phyloP scores from a whole-genome alignment of 2,329 filamentous ascomycete species.

The Biscogniauxia mediterranea region DNA sequence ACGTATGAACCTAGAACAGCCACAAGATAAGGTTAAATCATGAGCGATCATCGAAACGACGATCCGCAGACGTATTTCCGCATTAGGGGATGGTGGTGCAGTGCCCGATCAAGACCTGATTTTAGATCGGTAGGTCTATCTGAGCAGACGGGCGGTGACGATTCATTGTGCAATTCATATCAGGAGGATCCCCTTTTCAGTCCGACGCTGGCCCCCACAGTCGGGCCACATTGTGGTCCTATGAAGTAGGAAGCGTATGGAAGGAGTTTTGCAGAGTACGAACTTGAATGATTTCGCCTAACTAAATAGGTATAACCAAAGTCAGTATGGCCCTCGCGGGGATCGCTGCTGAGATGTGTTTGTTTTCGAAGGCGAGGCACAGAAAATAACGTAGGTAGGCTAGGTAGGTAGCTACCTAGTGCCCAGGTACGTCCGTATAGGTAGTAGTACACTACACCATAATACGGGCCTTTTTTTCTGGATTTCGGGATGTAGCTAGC shows the following conservation, averaged over 20 bases:
- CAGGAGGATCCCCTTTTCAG: not conserved
- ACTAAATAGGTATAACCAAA: conserved; percentile 1
- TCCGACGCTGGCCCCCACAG: not conserved
- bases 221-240: not conserved
- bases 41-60: conserved; percentile 6
- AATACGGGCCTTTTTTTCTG: not conserved
- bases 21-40: conserved; percentile 18
- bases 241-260: conserved; percentile 9
- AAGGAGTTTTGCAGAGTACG: conserved; percentile 7
- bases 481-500: not conserved
- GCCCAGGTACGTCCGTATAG: not conserved
- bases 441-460: no score
- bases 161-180: conserved; percentile 1
- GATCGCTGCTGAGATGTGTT: not conserved
- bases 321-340: not conserved
- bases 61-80: not conserved
- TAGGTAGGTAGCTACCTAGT: not conserved
- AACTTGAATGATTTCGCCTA: conserved; percentile 3
- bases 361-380: not conserved
- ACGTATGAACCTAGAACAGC: conserved; percentile 37
- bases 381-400: not conserved
- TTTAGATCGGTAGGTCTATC: conserved; percentile 2
- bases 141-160: not conserved
- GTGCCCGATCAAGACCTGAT: not conserved
- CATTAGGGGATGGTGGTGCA: not conserved